Conservation (phyloP, 2,329 filamentous ascomycete species). For the Thelonectria olida region DNA sequence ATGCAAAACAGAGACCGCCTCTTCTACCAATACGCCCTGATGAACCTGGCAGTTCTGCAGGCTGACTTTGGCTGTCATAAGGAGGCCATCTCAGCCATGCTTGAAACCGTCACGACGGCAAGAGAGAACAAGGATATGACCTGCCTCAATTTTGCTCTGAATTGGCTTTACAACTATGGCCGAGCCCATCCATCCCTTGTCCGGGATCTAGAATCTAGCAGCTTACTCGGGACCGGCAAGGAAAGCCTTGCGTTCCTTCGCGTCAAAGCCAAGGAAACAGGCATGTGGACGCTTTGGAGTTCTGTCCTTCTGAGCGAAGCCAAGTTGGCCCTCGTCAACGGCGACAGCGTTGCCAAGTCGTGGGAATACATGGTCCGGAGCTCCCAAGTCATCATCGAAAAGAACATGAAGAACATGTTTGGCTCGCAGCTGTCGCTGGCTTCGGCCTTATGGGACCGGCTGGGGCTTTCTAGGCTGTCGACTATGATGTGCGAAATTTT, state of each 20-base stretch:
- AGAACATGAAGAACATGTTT: slow-evolving; percentile 76
- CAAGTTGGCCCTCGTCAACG: slow-evolving; percentile 78
- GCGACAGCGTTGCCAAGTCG: slow-evolving; percentile 69
- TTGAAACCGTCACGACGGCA: slow-evolving; percentile 94
- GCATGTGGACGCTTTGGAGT: slow-evolving; percentile 86
- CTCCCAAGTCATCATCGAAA: slow-evolving; percentile 82
- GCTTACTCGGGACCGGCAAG: slow-evolving; percentile 79
- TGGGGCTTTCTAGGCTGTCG: slow-evolving; percentile 70
- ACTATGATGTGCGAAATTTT: slow-evolving; percentile 76
- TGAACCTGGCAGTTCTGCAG: slow-evolving; percentile 93
- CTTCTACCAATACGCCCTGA: slow-evolving; percentile 93
- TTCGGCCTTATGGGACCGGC: slow-evolving; percentile 77
- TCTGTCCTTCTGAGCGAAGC: slow-evolving; percentile 87
- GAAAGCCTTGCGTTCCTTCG: slow-evolving; percentile 87
- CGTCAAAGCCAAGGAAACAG: slow-evolving; percentile 83
- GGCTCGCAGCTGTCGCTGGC: slow-evolving; percentile 78
- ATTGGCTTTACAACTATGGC: slow-evolving; percentile 96
- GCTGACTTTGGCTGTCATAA: slow-evolving; percentile 92
- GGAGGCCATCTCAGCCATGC: slow-evolving; percentile 92
- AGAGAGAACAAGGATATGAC: slow-evolving; percentile 91
- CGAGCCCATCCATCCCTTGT: slow-evolving; percentile 83
- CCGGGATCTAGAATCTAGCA: slow-evolving; percentile 73
- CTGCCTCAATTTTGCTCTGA: slow-evolving; percentile 93
- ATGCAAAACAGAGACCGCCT: slow-evolving; percentile 85
- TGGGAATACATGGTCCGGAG: slow-evolving; percentile 85